phyloP scores from a whole-genome alignment of 2,329 filamentous ascomycete species.

The Penicillium vulpinum region DNA sequence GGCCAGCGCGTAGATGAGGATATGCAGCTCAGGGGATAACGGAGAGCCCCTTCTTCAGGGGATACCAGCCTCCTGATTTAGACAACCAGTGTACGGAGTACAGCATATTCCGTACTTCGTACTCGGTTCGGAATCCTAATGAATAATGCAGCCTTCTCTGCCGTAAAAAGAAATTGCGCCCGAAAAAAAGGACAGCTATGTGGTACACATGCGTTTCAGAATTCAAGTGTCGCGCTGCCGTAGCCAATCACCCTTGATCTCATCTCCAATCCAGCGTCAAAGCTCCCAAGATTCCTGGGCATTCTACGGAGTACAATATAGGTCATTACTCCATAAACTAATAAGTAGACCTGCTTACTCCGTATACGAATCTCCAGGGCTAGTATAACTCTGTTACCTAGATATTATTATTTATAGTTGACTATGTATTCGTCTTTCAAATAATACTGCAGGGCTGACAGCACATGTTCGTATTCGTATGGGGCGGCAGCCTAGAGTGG shows the following conservation, averaged over 20 bases:
- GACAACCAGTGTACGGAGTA: background rate
- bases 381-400: background rate
- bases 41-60: slow-evolving; percentile 7
- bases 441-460: too few species aligned
- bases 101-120: too few species aligned
- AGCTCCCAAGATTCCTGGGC: slow-evolving; percentile 7
- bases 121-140: too few species aligned
- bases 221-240: slow-evolving; percentile 9
- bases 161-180: background rate
- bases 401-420: background rate
- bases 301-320: background rate
- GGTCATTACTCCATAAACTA: background rate
- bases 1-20: slow-evolving; percentile 18
- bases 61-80: slow-evolving; percentile 12
- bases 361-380: too few species aligned
- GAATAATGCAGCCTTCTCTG: too few species aligned
- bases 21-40: slow-evolving; percentile 15
- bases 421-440: background rate
- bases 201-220: slow-evolving; percentile 12
- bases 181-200: background rate
- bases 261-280: slow-evolving; percentile 3
- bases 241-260: slow-evolving; percentile 10
- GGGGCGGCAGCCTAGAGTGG: slow-evolving; percentile 6
- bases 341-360: too few species aligned
- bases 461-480: slow-evolving; percentile 7